Evolutionary conservation across 1,284 basidiomycete species (phyloP), one percentile per base, ranked within the genome.

Genomic region (Afroboletus lepidellus): DNA sequence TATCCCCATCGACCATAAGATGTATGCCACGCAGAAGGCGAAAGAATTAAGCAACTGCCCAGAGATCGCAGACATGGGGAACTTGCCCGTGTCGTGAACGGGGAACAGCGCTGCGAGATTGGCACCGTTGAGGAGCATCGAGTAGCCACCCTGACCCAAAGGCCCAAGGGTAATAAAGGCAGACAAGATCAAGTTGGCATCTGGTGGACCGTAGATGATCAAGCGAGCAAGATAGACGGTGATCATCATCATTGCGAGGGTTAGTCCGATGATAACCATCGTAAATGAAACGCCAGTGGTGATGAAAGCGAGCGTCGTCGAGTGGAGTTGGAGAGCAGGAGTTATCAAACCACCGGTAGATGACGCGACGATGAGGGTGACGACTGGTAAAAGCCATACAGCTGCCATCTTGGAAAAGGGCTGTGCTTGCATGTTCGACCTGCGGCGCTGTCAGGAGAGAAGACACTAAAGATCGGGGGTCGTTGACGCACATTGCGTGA

Each of bases 371-470:
- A 87, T 73, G 25, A 80, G 76, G 1, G 81, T 72, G 7, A 87
- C 80, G 41, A 85, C 75, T 6, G 85, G 85, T 12, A 87, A 74
- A 8, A 87, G 73, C 79, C 80, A 82, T 0, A 77, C 71, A 2
- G 77, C 72, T 1, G 78, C 74, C 65, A 83, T 73, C 6, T 69
- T 67, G 15, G 73, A 63, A 30, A 78, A 53, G 0, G 72, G 66
- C 45, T 87, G 82, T 1, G 69, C 62, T 46, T 87, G 85, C 3
- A 73, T 61, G 2, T 73, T 78, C 53, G 81, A 79, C 76, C 82
- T 84, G 41, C 21, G 34, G 43, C 8, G 13, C 48, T 3, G 44
- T 54, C 32, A 59, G 46, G 41, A 3, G 7, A 38, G 30, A 27
- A 46, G 0, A 5, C 0, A 3, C 9, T n/a, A n/a, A n/a, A 27